These are phyloP conservation scores for Tolypocladium ovalisporum DNA, from an alignment of 2,329 filamentous ascomycete genomes.

Conservation along the genomic window DNA sequence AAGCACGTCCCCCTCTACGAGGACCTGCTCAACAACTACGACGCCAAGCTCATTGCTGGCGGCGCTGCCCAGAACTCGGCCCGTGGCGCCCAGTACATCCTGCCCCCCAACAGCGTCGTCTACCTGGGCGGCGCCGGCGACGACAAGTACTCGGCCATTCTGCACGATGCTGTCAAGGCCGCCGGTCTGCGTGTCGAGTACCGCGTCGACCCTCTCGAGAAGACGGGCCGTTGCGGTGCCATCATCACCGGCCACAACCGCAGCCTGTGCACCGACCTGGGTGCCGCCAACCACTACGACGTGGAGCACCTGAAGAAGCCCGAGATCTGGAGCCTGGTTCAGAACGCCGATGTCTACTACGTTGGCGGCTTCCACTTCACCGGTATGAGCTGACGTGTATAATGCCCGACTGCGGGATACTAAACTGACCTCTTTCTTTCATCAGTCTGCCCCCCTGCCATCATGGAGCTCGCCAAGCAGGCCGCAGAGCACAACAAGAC, in stretches of 20 bases:
- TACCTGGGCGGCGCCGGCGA: conserved; percentile 91
- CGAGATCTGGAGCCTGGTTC: conserved; percentile 82
- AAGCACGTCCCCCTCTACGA: conserved; percentile 87
- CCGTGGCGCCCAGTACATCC: conserved; percentile 91
- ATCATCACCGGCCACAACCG: conserved; percentile 96
- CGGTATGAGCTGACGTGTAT: conserved; percentile 20
- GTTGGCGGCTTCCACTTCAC: conserved; percentile 97
- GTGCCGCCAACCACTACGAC: conserved; percentile 94
- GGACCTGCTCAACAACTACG: conserved; percentile 83
- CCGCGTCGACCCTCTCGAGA: conserved; percentile 71
- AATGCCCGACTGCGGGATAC: background rate
- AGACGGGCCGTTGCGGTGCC: conserved; percentile 90
- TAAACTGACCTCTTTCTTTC: background rate
- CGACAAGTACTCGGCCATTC: conserved; percentile 88
- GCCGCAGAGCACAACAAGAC: conserved; percentile 82
- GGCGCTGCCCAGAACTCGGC: conserved; percentile 97
- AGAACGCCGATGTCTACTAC: conserved; percentile 83
- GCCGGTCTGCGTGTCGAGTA: conserved; percentile 92
- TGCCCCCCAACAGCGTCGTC: conserved; percentile 78
- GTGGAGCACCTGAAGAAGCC: conserved; percentile 84
- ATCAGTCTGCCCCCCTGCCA: conserved; percentile 74
- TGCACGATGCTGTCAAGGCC: conserved; percentile 74
- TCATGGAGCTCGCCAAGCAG: conserved; percentile 82
- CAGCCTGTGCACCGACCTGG: conserved; percentile 88
- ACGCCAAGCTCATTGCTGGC: conserved; percentile 89